Evolutionary conservation across 2,329 filamentous ascomycete genomes (phyloP), one percentile per base, ranked within the genome.

Genomic region (Alternaria brassicicola): DNA sequence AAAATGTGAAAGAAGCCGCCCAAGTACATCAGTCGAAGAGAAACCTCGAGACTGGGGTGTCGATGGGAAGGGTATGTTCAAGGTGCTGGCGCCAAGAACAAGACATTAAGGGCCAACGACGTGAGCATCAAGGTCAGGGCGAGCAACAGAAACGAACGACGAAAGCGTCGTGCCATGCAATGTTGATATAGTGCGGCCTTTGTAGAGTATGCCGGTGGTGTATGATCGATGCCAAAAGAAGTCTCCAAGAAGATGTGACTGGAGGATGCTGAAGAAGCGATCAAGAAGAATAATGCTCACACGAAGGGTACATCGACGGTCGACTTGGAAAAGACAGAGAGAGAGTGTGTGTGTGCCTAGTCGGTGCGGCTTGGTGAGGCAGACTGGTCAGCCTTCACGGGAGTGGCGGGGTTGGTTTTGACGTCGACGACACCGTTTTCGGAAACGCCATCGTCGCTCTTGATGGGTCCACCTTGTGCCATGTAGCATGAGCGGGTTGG

Each of bases 321-420:
- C 46, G 43, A 42, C 23, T 48, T 17, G 15, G 33, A 60, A 52
- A 46, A 45, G 51, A 31, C 36, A 25, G n/a, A n/a, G n/a, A n/a
- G n/a, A n/a, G n/a, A n/a, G n/a, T n/a, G n/a, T n/a, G 35, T 35
- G 41, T 51, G 15, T 17, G 17, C 41, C 66, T 62, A 77, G 31
- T 77, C 74, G 17, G 72, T 72, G 25, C 65, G 66, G 57, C 57
- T 66, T 26, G 73, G 71, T 12, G 72, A 74, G 41, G 59, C 55
- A 35, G 66, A 57, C 46, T 59, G 59, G 28, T 67, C 71, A 8
- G 62, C 55, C 58, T 76, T 76, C 63, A 75, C 63, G 9, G 75
- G 74, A 30, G 74, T 76, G 13, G 71, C 65, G n/a, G 75, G 75
- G 43, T 65, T 72, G 17, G 72, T 70, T 65, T 74, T 72, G 59